phyloP scores from a whole-genome alignment of 768 basidiomycete genomes.

The Lentinula raphanica region DNA sequence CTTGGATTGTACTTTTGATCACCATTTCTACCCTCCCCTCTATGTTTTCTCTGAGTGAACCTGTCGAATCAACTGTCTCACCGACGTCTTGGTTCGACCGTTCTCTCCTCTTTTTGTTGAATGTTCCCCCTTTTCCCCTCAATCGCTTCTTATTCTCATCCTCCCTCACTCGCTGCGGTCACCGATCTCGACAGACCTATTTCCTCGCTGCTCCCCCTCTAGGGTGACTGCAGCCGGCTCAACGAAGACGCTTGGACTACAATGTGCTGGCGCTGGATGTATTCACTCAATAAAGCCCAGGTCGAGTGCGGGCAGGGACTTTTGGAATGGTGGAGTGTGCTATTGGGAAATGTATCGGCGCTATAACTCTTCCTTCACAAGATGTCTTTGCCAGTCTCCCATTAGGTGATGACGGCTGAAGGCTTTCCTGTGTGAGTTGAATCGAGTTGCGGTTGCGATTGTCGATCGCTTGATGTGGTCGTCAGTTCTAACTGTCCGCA shows the following conservation, averaged over 20 bases:
- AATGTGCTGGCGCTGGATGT: neutral
- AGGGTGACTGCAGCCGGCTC: conserved; percentile 16
- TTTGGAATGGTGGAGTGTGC: neutral
- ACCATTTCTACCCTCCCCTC: conserved; percentile 5
- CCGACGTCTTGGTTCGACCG: conserved; percentile 31
- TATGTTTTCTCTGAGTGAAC: conserved; percentile 9
- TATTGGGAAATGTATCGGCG: neutral
- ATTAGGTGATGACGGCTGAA: conserved; percentile 2
- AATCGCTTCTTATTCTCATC: conserved; percentile 11
- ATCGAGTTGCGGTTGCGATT: neutral
- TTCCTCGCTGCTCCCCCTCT: conserved; percentile 19
- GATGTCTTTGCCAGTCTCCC: conserved; percentile 3
- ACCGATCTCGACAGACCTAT: conserved; percentile 10
- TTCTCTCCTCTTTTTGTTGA: conserved; percentile 21
- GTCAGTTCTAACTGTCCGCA: neutral
- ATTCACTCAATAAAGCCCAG: neutral
- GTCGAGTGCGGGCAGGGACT: neutral
- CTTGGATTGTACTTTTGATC: conserved; percentile 6
- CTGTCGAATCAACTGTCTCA: conserved; percentile 35
- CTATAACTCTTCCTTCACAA: neutral
- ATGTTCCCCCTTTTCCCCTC: conserved; percentile 11
- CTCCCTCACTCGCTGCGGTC: conserved; percentile 10
- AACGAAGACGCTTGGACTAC: neutral
- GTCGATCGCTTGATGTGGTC: neutral
- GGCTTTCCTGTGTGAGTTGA: neutral